Base-by-base conservation (phyloP, 2,329 filamentous ascomycete genomes). In the Chalaropsis ovoidea region DNA sequence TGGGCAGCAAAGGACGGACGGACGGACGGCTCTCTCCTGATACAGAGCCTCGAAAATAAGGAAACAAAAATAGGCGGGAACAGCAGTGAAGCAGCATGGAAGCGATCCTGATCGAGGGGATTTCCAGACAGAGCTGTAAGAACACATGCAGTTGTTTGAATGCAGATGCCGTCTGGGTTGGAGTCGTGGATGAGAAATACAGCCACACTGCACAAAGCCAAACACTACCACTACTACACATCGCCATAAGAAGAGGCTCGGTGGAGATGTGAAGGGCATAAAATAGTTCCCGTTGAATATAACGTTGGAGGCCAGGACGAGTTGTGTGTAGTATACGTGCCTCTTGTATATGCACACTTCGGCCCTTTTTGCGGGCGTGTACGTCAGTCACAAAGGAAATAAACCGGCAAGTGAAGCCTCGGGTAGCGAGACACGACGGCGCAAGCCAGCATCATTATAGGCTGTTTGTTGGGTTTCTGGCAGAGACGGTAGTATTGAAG, bases 1-100 rank as follows among this genome's bases (percentile, higher is more conserved):
- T 58, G 52, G 52, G 52, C 52, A 58, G 52, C 52, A 58, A 58
- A 58, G 24, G 47, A 52, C 22, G 47, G 35, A 39, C 35, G 35
- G 35, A 35, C 31, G 7, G 42, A 43, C 42, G 42, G 17, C 42
- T n/a, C 2, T n/a, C 13, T 47, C 15, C 43, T 19, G 15, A n/a
- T 7, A 47, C n/a, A n/a, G 43, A 47, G 43, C 43, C 43, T 47
- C 43, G n/a, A 47, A 47, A 47, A 47, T 19, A 47, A 47, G 43
- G 15, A 47, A 47, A n/a, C 1, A 58, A 35, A 35, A 58, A 58
- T 2, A 35, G 8, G 4, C 24, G 13, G n/a, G 31, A 58, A 17
- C 7, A 35, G 24, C 52, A 27, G 6, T 1, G 43, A 17, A n/a
- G 15, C 43, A 47, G n/a, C n/a, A 3, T 10, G 43, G 15, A 47